A percentile compares a stretch with the other conserved stretches of the same genome.
Evolutionary conservation across 148 eudicot species (phyloP).

Genomic region (Rhododendron vialii): DNA sequence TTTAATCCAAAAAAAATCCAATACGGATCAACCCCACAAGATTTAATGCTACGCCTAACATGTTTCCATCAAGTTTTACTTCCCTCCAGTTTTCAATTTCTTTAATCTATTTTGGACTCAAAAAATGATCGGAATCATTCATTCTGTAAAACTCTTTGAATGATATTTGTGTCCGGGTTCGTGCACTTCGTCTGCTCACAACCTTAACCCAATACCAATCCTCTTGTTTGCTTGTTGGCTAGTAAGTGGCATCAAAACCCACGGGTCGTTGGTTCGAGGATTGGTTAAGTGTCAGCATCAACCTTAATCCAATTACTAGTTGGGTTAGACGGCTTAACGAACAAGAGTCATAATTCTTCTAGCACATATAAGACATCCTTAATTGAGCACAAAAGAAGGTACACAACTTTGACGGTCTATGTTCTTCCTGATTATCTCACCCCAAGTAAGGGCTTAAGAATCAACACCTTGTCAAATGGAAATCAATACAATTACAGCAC

Average conservation of each 20-base stretch:
- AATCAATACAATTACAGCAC: conserved; percentile 1
- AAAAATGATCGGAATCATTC: too few species aligned
- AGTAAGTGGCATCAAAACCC: too few species aligned
- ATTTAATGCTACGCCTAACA: too few species aligned
- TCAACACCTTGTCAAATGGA: background rate
- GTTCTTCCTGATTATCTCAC: background rate
- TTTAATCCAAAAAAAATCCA: too few species aligned
- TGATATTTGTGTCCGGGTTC: background rate
- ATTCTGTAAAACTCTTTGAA: background rate
- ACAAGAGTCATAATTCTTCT: background rate
- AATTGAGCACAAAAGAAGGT: background rate
- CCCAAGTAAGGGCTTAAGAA: background rate
- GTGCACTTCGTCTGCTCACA: background rate
- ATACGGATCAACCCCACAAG: too few species aligned
- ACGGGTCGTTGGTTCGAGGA: too few species aligned
- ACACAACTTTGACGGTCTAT: background rate
- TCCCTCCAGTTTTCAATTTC: background rate
- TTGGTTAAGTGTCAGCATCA: too few species aligned
- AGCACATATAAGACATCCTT: background rate
- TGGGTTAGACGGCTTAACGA: background rate
- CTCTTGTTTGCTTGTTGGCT: too few species aligned
- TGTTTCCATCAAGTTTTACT: too few species aligned
- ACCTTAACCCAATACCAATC: background rate
- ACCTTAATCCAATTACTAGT: background rate
- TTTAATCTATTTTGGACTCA: too few species aligned